Evolutionary conservation across 768 basidiomycete species (phyloP).

Genomic region (Tubosaeta sp.): DNA sequence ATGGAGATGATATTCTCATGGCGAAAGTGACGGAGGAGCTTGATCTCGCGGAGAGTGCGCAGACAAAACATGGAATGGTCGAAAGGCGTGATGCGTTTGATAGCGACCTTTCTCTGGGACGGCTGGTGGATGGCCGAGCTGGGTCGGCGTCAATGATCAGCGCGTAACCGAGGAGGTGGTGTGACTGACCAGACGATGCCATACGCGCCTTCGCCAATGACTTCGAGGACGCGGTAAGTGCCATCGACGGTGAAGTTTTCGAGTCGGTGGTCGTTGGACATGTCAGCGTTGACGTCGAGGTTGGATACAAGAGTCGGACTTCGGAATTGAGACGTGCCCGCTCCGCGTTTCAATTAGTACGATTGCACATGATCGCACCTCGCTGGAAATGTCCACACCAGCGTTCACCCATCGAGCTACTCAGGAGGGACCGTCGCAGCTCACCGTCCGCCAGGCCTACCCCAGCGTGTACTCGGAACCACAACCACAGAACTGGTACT

Average conservation of each 20-base stretch:
- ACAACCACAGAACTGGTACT: neutral
- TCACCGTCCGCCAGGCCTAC: neutral
- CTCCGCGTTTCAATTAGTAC: neutral
- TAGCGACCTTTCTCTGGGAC: slow-evolving; percentile 83
- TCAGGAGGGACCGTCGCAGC: neutral
- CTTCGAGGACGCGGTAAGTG: slow-evolving; percentile 70
- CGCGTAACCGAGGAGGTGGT: neutral
- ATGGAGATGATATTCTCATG: slow-evolving; percentile 93
- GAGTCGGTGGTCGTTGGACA: slow-evolving; percentile 31
- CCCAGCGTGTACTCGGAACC: neutral
- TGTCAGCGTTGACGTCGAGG: slow-evolving; percentile 9
- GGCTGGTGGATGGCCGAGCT: slow-evolving; percentile 76
- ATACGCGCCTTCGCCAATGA: slow-evolving; percentile 94
- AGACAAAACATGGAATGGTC: slow-evolving; percentile 94
- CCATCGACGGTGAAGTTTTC: slow-evolving; percentile 47
- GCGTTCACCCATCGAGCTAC: no score
- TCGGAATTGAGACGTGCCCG: slow-evolving; percentile 12
- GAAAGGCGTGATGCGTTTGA: slow-evolving; percentile 94
- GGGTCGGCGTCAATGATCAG: slow-evolving; percentile 4
- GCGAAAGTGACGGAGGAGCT: slow-evolving; percentile 83
- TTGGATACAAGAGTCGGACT: slow-evolving; percentile 15
- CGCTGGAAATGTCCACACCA: neutral
- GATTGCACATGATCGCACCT: neutral
- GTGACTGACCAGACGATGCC: slow-evolving; percentile 70
- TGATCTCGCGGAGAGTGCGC: slow-evolving; percentile 81